phyloP scores from a whole-genome alignment of 176 grass and related monocot species.

The Thalia dealbata region DNA sequence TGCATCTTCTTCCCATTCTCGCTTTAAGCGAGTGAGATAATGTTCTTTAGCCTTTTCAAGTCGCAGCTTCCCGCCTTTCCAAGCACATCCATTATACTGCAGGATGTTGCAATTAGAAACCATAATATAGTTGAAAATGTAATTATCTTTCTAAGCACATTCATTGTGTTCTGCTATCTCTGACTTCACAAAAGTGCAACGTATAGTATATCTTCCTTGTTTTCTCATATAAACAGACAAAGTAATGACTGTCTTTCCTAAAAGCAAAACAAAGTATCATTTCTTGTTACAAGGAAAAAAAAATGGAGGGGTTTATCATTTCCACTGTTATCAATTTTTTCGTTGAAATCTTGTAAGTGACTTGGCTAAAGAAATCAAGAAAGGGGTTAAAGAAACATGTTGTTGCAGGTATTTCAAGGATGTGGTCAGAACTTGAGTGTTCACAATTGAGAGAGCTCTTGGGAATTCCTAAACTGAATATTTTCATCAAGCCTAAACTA shows the following conservation, averaged over 20 bases:
- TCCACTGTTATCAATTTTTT: not conserved
- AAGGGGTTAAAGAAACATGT: not conserved
- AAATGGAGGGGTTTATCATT: not conserved
- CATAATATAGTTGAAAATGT: not conserved
- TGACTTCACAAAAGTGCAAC: not conserved
- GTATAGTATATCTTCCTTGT: not conserved
- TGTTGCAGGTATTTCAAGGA: not conserved
- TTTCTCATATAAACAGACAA: not conserved
- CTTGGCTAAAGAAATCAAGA: not conserved
- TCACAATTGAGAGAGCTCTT: not conserved
- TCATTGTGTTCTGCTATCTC: not conserved
- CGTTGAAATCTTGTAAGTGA: not conserved
- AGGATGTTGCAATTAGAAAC: constrained; percentile 8
- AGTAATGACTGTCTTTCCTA: not conserved
- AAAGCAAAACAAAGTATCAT: not conserved
- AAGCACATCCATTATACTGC: constrained; percentile 91
- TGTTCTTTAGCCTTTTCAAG: constrained; percentile 95
- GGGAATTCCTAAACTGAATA: not conserved
- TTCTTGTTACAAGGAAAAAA: too few species aligned
- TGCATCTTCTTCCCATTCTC: constrained; percentile 65
- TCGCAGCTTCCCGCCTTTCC: constrained; percentile 82
- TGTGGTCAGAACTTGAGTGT: not conserved
- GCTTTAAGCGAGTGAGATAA: constrained; percentile 53
- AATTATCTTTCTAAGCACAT: not conserved
- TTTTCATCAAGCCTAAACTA: not conserved